Evolutionary conservation across 495 filamentous ascomycete species (phyloP).

Genomic region (Pyrenula aspistea): DNA sequence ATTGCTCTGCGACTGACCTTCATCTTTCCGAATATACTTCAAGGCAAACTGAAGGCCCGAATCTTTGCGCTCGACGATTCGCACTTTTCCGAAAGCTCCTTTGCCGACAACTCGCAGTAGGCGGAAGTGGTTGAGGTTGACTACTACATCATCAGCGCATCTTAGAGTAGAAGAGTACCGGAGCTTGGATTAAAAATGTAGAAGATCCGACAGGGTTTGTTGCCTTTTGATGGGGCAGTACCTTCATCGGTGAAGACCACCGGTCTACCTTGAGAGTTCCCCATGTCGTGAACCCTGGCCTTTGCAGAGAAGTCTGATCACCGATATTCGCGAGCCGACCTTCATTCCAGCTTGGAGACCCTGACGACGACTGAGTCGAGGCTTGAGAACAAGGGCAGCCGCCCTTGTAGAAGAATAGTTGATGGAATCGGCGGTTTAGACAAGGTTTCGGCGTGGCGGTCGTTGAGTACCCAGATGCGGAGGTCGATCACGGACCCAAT

Average conservation of each 20-base stretch:
- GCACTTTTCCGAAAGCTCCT: constrained; percentile 95
- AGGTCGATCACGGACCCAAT: neutral
- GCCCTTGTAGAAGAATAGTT: too few relatives aligned
- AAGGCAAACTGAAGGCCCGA: constrained; percentile 87
- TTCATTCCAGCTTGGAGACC: neutral
- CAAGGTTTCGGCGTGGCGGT: neutral
- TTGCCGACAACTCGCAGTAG: constrained; percentile 91
- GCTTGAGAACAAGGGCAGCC: too few relatives aligned
- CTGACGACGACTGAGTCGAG: too few relatives aligned
- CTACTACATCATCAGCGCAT: constrained; percentile 27
- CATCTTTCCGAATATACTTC: constrained; percentile 98
- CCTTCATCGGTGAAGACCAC: constrained; percentile 87
- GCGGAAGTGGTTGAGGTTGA: constrained; percentile 95
- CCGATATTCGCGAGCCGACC: neutral
- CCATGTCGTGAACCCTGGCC: constrained; percentile 42
- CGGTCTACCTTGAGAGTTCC: constrained; percentile 88
- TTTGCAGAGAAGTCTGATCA: neutral
- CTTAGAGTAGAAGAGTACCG: neutral
- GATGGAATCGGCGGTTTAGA: neutral
- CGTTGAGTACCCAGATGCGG: neutral
- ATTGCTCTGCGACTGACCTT: constrained; percentile 47
- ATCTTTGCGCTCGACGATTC: constrained; percentile 96
- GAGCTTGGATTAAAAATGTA: neutral
- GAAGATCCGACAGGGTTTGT: constrained; percentile 4
- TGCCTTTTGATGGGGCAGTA: constrained; percentile 32